These are phyloP conservation scores for Neofusicoccum sp. DNA, from an alignment of 2,329 filamentous ascomycete species.

Conservation along the genomic window DNA sequence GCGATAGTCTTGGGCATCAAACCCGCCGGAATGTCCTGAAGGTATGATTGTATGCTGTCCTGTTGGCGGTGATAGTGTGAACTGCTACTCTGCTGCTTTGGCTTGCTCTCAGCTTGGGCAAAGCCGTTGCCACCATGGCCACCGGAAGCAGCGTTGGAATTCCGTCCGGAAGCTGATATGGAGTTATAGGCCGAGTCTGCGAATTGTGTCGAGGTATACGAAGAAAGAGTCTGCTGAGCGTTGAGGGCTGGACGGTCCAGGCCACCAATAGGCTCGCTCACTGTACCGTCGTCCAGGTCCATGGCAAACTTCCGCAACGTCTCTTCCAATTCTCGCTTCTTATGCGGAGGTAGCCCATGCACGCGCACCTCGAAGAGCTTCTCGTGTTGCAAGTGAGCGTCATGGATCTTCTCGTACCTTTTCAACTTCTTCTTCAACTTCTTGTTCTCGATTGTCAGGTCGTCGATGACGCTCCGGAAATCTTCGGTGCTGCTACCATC, in stretches of 20 bases:
- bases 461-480: conserved; percentile 82
- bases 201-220: conserved; percentile 56
- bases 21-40: conserved; percentile 72
- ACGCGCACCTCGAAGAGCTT: conserved; percentile 83
- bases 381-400: conserved; percentile 69
- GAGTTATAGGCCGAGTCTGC: conserved; percentile 66
- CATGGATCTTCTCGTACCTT: conserved; percentile 68
- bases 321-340: conserved; percentile 76
- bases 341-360: conserved; percentile 70
- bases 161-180: conserved; percentile 52
- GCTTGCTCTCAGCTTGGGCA: background rate
- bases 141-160: conserved; percentile 39
- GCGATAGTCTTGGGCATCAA: conserved; percentile 61
- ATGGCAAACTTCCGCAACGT: conserved; percentile 69
- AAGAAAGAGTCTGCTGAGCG: conserved; percentile 52
- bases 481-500: conserved; percentile 69
- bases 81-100: background rate
- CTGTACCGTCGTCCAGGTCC: background rate
- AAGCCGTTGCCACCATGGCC: conserved; percentile 32
- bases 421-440: conserved; percentile 73
- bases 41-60: conserved; percentile 66
- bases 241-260: conserved; percentile 48
- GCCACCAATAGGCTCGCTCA: conserved; percentile 44
- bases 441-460: conserved; percentile 82
- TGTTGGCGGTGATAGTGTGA: conserved; percentile 29